Base-by-base conservation (phyloP, 1,139 yeast genomes). In the Pichia sp. region DNA sequence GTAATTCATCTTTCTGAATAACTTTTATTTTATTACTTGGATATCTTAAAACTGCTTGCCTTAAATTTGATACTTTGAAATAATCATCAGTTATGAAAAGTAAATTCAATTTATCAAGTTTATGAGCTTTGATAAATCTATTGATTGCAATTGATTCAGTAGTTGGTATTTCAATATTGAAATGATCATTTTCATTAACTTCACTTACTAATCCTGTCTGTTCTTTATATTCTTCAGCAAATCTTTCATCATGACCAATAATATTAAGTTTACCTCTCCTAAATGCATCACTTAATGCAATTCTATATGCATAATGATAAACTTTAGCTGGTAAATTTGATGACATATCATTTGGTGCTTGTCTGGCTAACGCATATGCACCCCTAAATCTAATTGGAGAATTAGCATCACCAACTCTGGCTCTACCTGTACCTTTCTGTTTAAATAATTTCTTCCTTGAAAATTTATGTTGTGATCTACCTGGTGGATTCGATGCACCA, bases 351-450 rank as follows among this genome's bases (percentile, higher is more conserved):
- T 85, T 93, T 36, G 95, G 95, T 14, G 96, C 96, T 44, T 74
- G 74, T 58, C 93, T 80, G 20, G 93, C 96, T 57, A 84, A 79
- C 0, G 97, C 97, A 51, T 84, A 74, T 38, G 91, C 89, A 58
- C 95, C 96, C 56, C 84, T 88, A 57, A 79, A 80, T 65, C 95
- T 77, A 42, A 80, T 84, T 35, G 98, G 98, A 19, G 96, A 85
- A 55, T 91, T 91, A 45, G 86, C 88, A 64, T 88, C 96, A 67
- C 98, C 99, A 46, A 79, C 82, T 70, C 99, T 82, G 43, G 99
- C 99, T 48, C 75, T 72, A 63, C 99, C 99, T 15, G 88, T 68
- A 50, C 98, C 97, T 66, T 91, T 91, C 64, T 91, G 98, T 21
- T 88, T 86, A 41, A 79, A 71, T 52, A 91, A 69, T 61, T 91